Base-by-base conservation (phyloP, 805 yeast genomes). In the Saturnispora besseyi region DNA sequence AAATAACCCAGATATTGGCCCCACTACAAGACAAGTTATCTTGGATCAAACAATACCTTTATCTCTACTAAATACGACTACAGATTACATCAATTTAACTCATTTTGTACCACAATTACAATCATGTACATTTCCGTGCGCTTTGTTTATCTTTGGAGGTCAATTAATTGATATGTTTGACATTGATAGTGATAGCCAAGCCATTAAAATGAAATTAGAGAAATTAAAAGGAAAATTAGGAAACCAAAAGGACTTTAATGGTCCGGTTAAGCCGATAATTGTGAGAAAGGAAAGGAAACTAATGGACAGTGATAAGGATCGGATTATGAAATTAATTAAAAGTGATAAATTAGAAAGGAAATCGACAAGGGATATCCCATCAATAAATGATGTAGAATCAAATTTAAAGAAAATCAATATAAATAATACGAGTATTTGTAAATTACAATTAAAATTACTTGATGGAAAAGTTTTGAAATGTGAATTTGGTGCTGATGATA, bases 381-480 rank as follows among this genome's bases (percentile, higher is more conserved):
- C 12, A 24, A 11, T 7, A 10, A 38, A 22, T 29, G 18, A 10
- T n/a, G 4, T 6, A 11, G 18, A 38, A 38, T n/a, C 62, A 53
- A 38, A 58, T 58, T 44, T 40, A 47, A 4, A 12, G 10, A 24
- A 22, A n/a, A 9, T 6, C 9, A 38, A 38, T 41, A 61, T 53
- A 36, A 58, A 59, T 42, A 43, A 49, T 3, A 55, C 87, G 54
- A 62, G 71, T 0, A 64, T 83, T 11, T 74, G 78, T n/a, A 70
- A 50, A 2, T 51, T 68, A 24, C 72, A 68, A 46, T 41, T 87
- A 11, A 77, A 85, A 56, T 67, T 84, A 36, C 73, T 87, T 44
- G 84, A 87, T 63, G 91, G 95, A 0, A 67, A 71, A 11, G 69
- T 84, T 1, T 50, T 83, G 3, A 75, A 72, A 49, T 73, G 77